Conservation (phyloP, 176 grass and related monocot species). For the Thinopyrum elongatum region DNA sequence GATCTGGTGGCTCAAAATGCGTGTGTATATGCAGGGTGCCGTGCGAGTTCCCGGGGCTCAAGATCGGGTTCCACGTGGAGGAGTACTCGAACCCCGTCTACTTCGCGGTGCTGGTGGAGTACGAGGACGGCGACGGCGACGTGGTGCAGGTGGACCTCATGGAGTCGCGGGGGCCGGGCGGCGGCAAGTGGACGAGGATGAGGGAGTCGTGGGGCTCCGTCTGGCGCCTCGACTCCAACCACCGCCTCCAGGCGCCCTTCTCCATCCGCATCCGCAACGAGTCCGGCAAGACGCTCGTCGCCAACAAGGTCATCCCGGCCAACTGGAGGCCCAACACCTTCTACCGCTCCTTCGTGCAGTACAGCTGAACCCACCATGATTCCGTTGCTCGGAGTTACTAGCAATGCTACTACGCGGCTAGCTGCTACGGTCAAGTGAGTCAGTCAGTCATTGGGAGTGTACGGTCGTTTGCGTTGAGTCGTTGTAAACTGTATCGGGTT, state of each 20-base stretch:
- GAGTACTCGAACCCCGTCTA: conserved; percentile 72
- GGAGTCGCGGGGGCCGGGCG: conserved; percentile 34
- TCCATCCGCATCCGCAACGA: conserved; percentile 76
- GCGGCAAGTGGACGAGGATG: conserved; percentile 61
- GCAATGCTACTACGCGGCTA: not conserved
- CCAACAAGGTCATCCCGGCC: conserved; percentile 59
- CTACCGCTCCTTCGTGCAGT: conserved; percentile 89
- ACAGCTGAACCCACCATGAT: conserved; percentile 33
- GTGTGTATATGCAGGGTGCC: conserved; percentile 49
- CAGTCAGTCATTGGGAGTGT: not conserved
- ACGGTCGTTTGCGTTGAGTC: not conserved
- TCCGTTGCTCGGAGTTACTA: not conserved
- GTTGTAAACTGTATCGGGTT: conserved; percentile 12
- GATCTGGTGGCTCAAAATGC: no score
- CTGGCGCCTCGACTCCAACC: conserved; percentile 67
- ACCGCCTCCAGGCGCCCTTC: conserved; percentile 62
- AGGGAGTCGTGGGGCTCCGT: conserved; percentile 71
- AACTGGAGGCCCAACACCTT: conserved; percentile 73
- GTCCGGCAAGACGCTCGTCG: conserved; percentile 71
- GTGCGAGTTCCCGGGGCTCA: conserved; percentile 75
- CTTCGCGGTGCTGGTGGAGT: conserved; percentile 76
- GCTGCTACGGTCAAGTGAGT: not conserved
- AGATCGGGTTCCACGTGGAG: conserved; percentile 84
- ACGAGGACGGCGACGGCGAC: conserved; percentile 94
- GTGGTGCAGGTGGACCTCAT: conserved; percentile 77